Evolutionary conservation across 257 asterid species (phyloP), one percentile per base, ranked within the genome.

Genomic region (Solanum appendiculatum): DNA sequence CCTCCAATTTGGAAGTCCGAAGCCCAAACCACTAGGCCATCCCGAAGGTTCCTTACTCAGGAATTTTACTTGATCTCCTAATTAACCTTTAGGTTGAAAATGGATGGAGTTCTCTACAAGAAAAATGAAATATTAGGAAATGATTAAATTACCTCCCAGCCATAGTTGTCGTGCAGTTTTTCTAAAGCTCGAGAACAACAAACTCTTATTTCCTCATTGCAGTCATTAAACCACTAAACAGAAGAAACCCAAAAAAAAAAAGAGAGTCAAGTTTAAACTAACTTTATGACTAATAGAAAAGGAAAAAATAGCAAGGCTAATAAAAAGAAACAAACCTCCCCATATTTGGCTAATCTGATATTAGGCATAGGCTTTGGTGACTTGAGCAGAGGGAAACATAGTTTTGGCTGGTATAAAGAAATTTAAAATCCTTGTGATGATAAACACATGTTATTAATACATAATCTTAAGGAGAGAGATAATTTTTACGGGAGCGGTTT

Each of bases 191-290:
- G 91, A 46, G 94, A 91, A 94, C 99, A 96, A 72, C 98, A 93
- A 7, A 48, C 86, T 92, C 90, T 91, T 84, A 96, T 92, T 27
- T 93, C 98, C 25, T 92, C 93, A 31, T 91, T 91, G 91, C 98
- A 94, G 90, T 96, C 98, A 69, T 94, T 92, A n/a, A 96, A 96
- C 99, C 99, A 96, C 98, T 96, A 90, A 72, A 69, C 48, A 88
- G 23, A 51, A 51, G 60, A 51, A 51, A 16, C 9, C 13, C 20
- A 46, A 51, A 51, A 44, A 54, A 82, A 85, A n/a, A 60, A 42
- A 9, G 15, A 46, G 14, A 27, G 8, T 27, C 13, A 54, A n/a
- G 6, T 27, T 36, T 27, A 11, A 54, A 0, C 16, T 2, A 12
- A 9, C 23, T 18, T 51, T 7, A 51, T 58, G 27, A 9, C 5